Evolutionary conservation across 805 yeast genomes (phyloP).

Genomic region (Kazachstania bromeliacearum): DNA sequence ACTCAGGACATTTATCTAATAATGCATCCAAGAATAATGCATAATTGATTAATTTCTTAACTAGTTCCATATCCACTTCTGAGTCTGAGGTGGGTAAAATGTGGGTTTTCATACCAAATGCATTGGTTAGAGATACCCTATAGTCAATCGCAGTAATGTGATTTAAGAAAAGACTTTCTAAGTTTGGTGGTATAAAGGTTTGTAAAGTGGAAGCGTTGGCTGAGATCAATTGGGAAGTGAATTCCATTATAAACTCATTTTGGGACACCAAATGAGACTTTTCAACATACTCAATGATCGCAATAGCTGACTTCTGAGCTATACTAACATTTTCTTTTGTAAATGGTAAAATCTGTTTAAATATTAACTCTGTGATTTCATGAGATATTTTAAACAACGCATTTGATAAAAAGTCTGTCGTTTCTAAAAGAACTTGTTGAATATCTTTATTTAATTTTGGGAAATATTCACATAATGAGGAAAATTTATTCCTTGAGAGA

Average conservation of each 20-base stretch:
- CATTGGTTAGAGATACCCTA: constrained; percentile 38
- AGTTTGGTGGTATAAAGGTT: constrained; percentile 12
- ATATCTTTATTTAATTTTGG: constrained; percentile 7
- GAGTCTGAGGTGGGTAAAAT: constrained; percentile 10
- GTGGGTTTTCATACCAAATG: constrained; percentile 36
- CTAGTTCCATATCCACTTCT: constrained; percentile 7
- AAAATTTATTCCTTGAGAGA: constrained; percentile 10
- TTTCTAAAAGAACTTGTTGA: constrained; percentile 7
- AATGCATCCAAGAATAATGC: constrained; percentile 22
- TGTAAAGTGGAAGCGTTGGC: constrained; percentile 7
- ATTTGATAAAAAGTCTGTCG: constrained; percentile 12
- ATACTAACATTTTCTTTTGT: constrained; percentile 7
- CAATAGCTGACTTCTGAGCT: constrained; percentile 8
- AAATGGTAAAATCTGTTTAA: constrained; percentile 7
- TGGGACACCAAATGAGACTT: background rate
- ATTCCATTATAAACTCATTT: background rate
- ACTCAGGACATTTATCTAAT: constrained; percentile 8
- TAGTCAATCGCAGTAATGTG: constrained; percentile 30
- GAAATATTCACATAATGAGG: constrained; percentile 16
- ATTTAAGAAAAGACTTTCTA: constrained; percentile 14
- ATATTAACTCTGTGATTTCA: constrained; percentile 8
- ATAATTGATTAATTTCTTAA: constrained; percentile 17
- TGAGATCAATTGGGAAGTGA: background rate
- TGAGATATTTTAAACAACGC: constrained; percentile 9
- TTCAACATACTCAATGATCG: constrained; percentile 10